Evolutionary conservation across 2,329 filamentous ascomycete genomes (phyloP).

Genomic region (Parastagonospora nodorum): DNA sequence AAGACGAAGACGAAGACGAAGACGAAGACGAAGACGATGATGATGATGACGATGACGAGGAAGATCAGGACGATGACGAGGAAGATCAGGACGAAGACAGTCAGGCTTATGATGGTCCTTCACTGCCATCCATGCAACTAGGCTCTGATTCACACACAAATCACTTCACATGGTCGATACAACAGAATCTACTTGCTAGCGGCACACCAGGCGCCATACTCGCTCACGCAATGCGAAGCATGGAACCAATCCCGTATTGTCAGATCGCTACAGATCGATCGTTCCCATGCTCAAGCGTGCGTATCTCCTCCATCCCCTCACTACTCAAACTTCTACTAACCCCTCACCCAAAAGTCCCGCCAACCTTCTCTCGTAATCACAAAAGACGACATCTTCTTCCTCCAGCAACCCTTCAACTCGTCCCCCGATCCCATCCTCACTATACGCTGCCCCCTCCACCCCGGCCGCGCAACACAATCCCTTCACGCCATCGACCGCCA

Average conservation of each 20-base stretch:
- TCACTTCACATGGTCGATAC: no score
- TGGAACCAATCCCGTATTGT: neutral
- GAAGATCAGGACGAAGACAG: neutral
- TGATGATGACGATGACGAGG: neutral
- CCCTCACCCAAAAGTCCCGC: conserved; percentile 14
- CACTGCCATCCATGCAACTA: neutral
- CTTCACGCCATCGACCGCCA: conserved; percentile 53
- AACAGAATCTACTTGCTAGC: no score
- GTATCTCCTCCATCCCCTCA: neutral
- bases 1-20: neutral
- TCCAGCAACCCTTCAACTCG: conserved; percentile 39
- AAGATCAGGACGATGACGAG: no score
- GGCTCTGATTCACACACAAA: no score
- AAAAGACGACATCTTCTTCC: conserved; percentile 50
- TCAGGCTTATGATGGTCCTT: neutral
- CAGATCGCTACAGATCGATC: neutral
- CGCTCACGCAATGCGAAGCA: no score
- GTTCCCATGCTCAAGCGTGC: neutral
- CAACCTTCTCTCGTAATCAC: conserved; percentile 50
- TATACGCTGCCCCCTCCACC: conserved; percentile 42
- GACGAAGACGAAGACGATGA: neutral
- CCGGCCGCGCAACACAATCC: neutral
- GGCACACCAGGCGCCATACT: no score
- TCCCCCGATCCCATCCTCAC: conserved; percentile 34
- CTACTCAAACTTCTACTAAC: neutral